Evolutionary conservation across 345 rosid species (phyloP).

Genomic region (Brassica carinata): DNA sequence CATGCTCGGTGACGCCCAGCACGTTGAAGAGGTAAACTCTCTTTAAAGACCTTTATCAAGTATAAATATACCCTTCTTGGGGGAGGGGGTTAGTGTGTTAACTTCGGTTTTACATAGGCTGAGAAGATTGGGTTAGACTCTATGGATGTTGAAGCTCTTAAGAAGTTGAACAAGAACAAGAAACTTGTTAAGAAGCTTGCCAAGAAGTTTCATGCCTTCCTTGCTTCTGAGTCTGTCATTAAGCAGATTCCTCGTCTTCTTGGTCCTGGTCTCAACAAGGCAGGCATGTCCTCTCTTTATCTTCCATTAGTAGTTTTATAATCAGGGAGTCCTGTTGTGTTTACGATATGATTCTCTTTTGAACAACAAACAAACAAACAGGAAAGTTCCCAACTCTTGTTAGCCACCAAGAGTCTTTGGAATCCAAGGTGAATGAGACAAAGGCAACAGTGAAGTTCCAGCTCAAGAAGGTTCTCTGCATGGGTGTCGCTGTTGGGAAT

Average conservation of each 20-base stretch:
- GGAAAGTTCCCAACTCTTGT: slow-evolving; percentile 86
- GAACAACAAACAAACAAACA: slow-evolving; percentile 45
- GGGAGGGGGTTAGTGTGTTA: too few relatives aligned
- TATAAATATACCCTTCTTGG: too few relatives aligned
- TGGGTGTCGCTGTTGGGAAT: slow-evolving; percentile 85
- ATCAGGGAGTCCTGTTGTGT: not conserved
- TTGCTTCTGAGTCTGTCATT: slow-evolving; percentile 81
- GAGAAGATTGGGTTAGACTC: slow-evolving; percentile 68
- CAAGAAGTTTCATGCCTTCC: slow-evolving; percentile 79
- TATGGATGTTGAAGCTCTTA: slow-evolving; percentile 76
- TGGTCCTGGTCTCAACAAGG: slow-evolving; percentile 90
- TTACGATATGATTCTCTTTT: not conserved
- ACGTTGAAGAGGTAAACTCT: slow-evolving; percentile 74
- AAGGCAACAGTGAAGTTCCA: slow-evolving; percentile 84
- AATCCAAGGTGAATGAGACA: slow-evolving; percentile 73
- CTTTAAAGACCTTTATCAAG: too few relatives aligned
- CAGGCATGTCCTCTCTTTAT: slow-evolving; percentile 55
- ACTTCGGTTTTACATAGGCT: slow-evolving; percentile 46
- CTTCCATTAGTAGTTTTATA: not conserved
- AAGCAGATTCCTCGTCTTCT: slow-evolving; percentile 86
- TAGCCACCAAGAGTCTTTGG: slow-evolving; percentile 72
- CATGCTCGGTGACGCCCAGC: slow-evolving; percentile 97
- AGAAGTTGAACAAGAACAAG: slow-evolving; percentile 81
- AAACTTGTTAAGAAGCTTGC: slow-evolving; percentile 82
- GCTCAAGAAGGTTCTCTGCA: slow-evolving; percentile 77